Conservation (phyloP, 2,329 filamentous ascomycete genomes). For the Ceratocystis ficicola region DNA sequence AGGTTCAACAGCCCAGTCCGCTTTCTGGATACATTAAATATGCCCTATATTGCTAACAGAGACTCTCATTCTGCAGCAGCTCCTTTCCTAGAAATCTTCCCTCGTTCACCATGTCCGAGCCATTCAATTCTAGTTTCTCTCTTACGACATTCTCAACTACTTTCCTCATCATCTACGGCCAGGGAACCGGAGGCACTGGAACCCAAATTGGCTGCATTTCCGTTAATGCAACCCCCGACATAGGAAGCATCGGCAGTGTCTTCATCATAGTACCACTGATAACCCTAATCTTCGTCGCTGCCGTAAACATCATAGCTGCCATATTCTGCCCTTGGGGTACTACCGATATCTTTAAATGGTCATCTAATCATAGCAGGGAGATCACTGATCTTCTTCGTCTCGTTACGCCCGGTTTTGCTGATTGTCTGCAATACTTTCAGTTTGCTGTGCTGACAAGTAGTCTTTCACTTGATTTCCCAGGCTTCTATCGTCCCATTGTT, state of each 20-base stretch:
- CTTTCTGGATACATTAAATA: not conserved
- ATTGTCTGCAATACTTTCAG: conserved; percentile 94
- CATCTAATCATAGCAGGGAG: conserved; percentile 93
- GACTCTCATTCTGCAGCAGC: conserved; percentile 24
- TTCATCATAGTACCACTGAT: conserved; percentile 65
- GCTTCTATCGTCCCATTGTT: conserved; percentile 83
- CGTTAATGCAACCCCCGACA: conserved; percentile 68
- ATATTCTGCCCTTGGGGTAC: conserved; percentile 93
- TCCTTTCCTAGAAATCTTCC: conserved; percentile 42
- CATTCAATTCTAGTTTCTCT: conserved; percentile 70
- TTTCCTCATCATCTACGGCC: conserved; percentile 63
- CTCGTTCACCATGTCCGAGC: conserved; percentile 59
- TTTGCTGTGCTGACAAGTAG: conserved; percentile 82
- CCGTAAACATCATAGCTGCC: conserved; percentile 71
- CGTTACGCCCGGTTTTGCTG: conserved; percentile 90
- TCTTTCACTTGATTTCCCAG: conserved; percentile 77
- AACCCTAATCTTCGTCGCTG: conserved; percentile 64
- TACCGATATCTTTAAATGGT: conserved; percentile 82
- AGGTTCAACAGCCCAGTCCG: conserved; percentile 22
- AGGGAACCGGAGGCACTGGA: conserved; percentile 41
- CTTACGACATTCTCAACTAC: conserved; percentile 72
- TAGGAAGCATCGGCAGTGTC: conserved; percentile 58
- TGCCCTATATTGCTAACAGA: not conserved
- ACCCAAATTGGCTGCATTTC: conserved; percentile 63
- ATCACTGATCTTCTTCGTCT: conserved; percentile 70